Percentiles rank a stretch among this genome's conserved stretches.
These are phyloP conservation scores for Macadamia tetraphylla DNA, from an alignment of 164 flowering plant genomes.

Conservation along the genomic window DNA sequence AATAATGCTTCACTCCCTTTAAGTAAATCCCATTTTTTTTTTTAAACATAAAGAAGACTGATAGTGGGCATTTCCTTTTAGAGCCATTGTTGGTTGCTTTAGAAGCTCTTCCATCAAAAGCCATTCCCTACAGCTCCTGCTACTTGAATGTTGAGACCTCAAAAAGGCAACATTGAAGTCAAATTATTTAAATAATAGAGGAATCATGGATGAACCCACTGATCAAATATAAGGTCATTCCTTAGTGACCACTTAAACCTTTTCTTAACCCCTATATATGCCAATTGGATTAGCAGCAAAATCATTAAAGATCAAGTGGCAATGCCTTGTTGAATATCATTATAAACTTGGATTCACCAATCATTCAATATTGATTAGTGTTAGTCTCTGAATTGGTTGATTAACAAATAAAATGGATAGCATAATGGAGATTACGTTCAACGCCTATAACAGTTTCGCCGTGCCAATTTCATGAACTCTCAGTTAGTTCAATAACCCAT, in stretches of 20 bases:
- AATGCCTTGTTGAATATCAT: too few species aligned
- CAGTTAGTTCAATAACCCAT: too few species aligned
- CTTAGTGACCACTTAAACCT: background rate
- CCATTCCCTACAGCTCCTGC: background rate
- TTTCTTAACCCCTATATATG: background rate
- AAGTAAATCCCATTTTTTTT: conserved; percentile 10
- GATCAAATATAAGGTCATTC: background rate
- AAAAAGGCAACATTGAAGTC: background rate
- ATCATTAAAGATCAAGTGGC: too few species aligned
- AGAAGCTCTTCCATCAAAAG: background rate
- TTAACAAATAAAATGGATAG: too few species aligned
- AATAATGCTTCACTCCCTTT: conserved; percentile 17
- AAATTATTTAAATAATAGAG: background rate
- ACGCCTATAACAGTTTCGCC: too few species aligned
- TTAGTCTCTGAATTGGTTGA: too few species aligned
- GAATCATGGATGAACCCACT: background rate
- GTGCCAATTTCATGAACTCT: too few species aligned
- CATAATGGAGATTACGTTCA: too few species aligned
- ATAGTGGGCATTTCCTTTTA: conserved; percentile 49
- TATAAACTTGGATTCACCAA: too few species aligned
- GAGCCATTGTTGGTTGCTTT: conserved; percentile 17
- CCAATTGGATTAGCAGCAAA: too few species aligned
- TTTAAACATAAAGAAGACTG: conserved; percentile 15
- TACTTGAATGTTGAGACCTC: background rate
- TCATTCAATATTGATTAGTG: too few species aligned